These are phyloP conservation scores for Aspergillus intermedius DNA, from an alignment of 2,329 filamentous ascomycete genomes.

Conservation along the genomic window DNA sequence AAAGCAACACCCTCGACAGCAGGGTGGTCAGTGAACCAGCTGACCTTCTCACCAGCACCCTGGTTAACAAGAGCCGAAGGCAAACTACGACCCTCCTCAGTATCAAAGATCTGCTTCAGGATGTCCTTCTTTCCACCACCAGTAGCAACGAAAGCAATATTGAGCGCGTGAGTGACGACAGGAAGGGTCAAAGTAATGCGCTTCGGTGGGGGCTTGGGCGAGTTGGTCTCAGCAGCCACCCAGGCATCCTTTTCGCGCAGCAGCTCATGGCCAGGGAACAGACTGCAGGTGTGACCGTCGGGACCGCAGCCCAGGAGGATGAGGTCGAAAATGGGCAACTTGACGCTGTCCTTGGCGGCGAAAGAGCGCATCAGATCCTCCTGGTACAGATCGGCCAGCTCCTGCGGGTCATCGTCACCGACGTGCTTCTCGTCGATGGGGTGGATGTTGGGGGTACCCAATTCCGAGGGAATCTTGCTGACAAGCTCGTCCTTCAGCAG, in stretches of 20 bases:
- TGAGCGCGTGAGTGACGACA: conserved; percentile 78
- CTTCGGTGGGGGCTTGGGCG: conserved; percentile 84
- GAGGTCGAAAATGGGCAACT: conserved; percentile 89
- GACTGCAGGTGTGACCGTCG: conserved; percentile 92
- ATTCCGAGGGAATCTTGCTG: conserved; percentile 69
- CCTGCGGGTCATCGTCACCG: conserved; percentile 77
- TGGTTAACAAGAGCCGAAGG: conserved; percentile 87
- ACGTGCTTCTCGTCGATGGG: conserved; percentile 63
- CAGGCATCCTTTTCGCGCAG: conserved; percentile 82
- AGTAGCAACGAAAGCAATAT: conserved; percentile 86
- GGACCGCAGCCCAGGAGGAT: conserved; percentile 89
- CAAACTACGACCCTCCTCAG: conserved; percentile 62
- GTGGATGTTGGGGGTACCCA: conserved; percentile 65
- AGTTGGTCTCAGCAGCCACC: conserved; percentile 88
- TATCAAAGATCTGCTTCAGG: conserved; percentile 85
- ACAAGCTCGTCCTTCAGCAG: conserved; percentile 82
- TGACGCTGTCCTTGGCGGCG: conserved; percentile 86
- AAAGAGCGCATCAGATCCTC: conserved; percentile 78
- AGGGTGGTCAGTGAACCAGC: conserved; percentile 87
- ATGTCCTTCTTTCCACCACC: conserved; percentile 85
- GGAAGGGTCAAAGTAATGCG: conserved; percentile 89
- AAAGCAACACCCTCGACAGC: conserved; percentile 82
- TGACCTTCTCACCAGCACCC: conserved; percentile 74
- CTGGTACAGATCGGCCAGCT: conserved; percentile 91
- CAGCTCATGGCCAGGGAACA: conserved; percentile 85